phyloP scores from a whole-genome alignment of 192 early-diverging fungal genomes.

The Dissophora ornata region DNA sequence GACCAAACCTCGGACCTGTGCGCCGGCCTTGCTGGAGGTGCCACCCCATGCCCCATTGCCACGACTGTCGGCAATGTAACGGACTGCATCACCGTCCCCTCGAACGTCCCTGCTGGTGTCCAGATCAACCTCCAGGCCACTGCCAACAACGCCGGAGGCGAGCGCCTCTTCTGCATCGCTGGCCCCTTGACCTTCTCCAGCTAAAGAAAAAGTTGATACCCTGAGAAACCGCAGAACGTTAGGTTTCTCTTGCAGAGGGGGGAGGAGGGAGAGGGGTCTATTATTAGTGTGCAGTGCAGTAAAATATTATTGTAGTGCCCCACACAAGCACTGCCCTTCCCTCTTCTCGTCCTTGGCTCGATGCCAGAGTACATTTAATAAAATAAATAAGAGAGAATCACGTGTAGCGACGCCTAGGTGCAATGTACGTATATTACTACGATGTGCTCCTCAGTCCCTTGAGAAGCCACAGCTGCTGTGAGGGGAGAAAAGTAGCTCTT shows the following conservation, averaged over 20 bases:
- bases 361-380: no score
- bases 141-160: conserved; percentile 11
- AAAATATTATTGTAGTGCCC: no score
- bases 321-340: no score
- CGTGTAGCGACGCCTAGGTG: no score
- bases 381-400: no score
- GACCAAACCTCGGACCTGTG: conserved; percentile 36
- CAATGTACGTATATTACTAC: no score
- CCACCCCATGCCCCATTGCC: conserved; percentile 49
- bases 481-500: no score
- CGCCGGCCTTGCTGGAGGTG: conserved; percentile 26
- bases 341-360: no score
- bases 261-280: neutral
- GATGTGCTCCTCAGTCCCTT: no score
- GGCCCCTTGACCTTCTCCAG: conserved; percentile 45
- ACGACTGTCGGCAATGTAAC: conserved; percentile 26
- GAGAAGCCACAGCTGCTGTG: no score
- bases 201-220: conserved; percentile 15
- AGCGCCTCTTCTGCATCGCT: conserved; percentile 43
- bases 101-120: conserved; percentile 43
- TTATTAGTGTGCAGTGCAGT: no score
- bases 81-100: conserved; percentile 44
- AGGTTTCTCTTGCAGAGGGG: neutral
- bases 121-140: conserved; percentile 35
- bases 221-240: no score